phyloP scores from a whole-genome alignment of 352 stramenopile genomes.

The Elongisporangium anandrum region DNA sequence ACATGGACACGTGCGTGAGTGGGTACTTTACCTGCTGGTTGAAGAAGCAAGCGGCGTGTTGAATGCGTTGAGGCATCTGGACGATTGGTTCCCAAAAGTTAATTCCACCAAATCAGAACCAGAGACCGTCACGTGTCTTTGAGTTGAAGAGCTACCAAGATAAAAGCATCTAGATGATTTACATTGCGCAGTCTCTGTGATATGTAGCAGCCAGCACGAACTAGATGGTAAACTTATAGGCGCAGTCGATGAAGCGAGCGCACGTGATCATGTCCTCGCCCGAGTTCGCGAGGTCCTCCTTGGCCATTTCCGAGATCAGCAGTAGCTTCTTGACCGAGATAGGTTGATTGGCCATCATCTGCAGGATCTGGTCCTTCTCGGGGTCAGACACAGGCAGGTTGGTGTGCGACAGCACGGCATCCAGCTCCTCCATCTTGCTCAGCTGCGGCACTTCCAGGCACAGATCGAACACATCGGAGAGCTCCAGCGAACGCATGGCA shows the following conservation, averaged over 20 bases:
- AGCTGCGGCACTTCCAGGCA: slow-evolving; percentile 91
- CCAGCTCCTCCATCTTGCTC: slow-evolving; percentile 85
- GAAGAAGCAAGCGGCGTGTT: neutral
- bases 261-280: slow-evolving; percentile 68
- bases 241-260: slow-evolving; percentile 77
- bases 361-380: slow-evolving; percentile 65
- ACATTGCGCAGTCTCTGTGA: neutral
- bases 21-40: neutral
- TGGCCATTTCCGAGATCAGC: slow-evolving; percentile 96
- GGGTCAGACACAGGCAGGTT: slow-evolving; percentile 70
- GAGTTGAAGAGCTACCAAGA: neutral
- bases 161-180: no score
- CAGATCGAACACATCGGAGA: slow-evolving; percentile 94
- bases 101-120: neutral
- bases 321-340: slow-evolving; percentile 99
- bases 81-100: neutral
- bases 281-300: slow-evolving; percentile 74
- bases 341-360: slow-evolving; percentile 82
- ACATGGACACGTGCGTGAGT: neutral
- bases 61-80: neutral
- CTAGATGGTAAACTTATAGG: slow-evolving; percentile 71
- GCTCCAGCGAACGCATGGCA: slow-evolving; percentile 91
- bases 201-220: neutral
- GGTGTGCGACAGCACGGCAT: slow-evolving; percentile 76
- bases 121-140: neutral